Evolutionary conservation across 75 land plant genomes (phyloP).

Genomic region (Sequoia sempervirens): DNA sequence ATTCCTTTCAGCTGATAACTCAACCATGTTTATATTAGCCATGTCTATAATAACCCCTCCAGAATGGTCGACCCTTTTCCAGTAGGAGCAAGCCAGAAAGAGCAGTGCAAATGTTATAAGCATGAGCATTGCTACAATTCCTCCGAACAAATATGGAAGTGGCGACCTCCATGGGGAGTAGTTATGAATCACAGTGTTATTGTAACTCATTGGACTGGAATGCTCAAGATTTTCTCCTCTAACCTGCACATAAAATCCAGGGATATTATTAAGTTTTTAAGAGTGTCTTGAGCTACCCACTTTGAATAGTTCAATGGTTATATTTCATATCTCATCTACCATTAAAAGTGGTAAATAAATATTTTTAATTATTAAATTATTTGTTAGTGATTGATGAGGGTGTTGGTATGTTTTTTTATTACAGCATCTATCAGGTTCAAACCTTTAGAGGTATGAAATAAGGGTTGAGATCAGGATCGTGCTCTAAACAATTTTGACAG

Average conservation of each 20-base stretch:
- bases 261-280: too few species aligned
- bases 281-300: too few species aligned
- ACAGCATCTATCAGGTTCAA: too few species aligned
- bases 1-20: background rate
- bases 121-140: background rate
- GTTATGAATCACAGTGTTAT: background rate
- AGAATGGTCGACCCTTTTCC: background rate
- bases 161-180: background rate
- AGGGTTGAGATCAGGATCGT: too few species aligned
- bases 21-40: background rate
- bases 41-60: background rate
- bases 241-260: background rate
- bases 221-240: background rate
- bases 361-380: too few species aligned
- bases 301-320: too few species aligned
- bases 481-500: too few species aligned
- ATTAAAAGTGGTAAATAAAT: too few species aligned
- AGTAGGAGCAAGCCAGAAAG: background rate
- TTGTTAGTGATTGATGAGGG: too few species aligned
- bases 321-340: too few species aligned
- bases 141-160: background rate
- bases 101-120: background rate
- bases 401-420: too few species aligned
- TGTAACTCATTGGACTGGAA: background rate
- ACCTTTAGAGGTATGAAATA: too few species aligned